Conservation (phyloP, 345 rosid species). For the Camelina laxa region DNA sequence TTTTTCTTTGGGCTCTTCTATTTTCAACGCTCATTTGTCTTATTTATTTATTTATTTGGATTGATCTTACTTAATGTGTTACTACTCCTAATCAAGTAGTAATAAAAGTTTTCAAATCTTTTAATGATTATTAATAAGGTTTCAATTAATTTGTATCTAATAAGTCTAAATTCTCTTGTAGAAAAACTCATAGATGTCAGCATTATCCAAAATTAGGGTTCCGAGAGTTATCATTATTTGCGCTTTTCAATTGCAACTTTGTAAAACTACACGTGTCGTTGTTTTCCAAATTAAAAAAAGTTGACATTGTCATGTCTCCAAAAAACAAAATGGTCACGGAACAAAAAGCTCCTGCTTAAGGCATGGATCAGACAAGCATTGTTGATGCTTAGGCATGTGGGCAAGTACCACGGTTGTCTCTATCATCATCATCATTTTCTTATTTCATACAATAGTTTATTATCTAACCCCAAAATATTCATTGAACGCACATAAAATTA, state of each 20-base stretch:
- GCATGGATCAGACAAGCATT: slow-evolving; percentile 37
- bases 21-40: slow-evolving; percentile 2
- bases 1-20: slow-evolving; percentile 1
- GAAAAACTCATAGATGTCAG: slow-evolving; percentile 13
- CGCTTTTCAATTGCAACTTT: not conserved
- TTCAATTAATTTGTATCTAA: not conserved
- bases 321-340: slow-evolving; percentile 32
- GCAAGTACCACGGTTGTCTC: slow-evolving; percentile 33
- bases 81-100: slow-evolving; percentile 2
- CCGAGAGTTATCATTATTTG: not conserved
- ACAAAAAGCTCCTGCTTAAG: slow-evolving; percentile 31
- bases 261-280: slow-evolving; percentile 23
- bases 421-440: slow-evolving; percentile 10
- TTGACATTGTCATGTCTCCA: slow-evolving; percentile 2
- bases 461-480: slow-evolving; percentile 5
- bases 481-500: not conserved
- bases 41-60: not conserved
- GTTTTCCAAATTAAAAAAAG: slow-evolving; percentile 1
- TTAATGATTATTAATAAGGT: not conserved
- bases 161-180: not conserved
- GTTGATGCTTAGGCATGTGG: slow-evolving; percentile 36
- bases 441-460: not conserved
- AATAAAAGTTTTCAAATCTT: not conserved
- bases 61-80: not conserved
- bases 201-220: slow-evolving; percentile 29